A percentile compares a stretch with the other conserved stretches of the same genome.
Conservation (phyloP, 129 eudicot species). For the Deinandra increscens region DNA sequence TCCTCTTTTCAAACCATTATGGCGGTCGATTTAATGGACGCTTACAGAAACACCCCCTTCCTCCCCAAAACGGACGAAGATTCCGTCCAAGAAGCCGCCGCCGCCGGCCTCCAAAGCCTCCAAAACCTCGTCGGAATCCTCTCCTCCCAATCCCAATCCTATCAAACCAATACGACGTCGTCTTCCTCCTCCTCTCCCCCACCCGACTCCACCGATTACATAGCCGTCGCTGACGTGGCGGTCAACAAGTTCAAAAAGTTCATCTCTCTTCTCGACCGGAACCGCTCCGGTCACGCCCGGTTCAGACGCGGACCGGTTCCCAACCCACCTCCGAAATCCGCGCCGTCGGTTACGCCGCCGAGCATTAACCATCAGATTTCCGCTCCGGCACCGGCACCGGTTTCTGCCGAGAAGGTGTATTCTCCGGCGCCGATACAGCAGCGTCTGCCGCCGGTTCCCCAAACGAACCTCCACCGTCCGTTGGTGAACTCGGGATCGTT, state of each 20-base stretch:
- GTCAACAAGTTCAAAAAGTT: slow-evolving; percentile 77
- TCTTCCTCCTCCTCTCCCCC: slow-evolving; percentile 21
- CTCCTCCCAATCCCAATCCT: slow-evolving; percentile 43
- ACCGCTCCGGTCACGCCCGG: slow-evolving; percentile 96
- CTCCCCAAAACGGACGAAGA: not conserved
- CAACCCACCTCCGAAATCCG: slow-evolving; percentile 16
- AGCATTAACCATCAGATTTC: not conserved
- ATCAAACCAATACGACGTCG: slow-evolving; percentile 24
- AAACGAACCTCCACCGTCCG: slow-evolving; percentile 27
- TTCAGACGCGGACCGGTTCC: slow-evolving; percentile 80
- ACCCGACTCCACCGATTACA: slow-evolving; percentile 40
- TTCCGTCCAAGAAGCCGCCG: slow-evolving; percentile 75
- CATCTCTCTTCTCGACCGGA: slow-evolving; percentile 71
- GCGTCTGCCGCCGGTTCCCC: slow-evolving; percentile 56
- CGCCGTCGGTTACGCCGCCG: not conserved
- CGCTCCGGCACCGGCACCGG: not conserved
- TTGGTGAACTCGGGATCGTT: slow-evolving; percentile 37
- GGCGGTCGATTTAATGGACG: slow-evolving; percentile 6
- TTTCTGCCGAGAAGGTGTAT: slow-evolving; percentile 22
- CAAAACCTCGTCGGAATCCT: slow-evolving; percentile 72
- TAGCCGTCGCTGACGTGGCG: slow-evolving; percentile 73
- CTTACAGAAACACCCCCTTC: not conserved
- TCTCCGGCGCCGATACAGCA: slow-evolving; percentile 70
- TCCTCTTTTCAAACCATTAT: not conserved
- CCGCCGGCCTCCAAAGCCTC: slow-evolving; percentile 87